Conservation (phyloP, 2,329 filamentous ascomycete species). For the Pezicula radicicola region DNA sequence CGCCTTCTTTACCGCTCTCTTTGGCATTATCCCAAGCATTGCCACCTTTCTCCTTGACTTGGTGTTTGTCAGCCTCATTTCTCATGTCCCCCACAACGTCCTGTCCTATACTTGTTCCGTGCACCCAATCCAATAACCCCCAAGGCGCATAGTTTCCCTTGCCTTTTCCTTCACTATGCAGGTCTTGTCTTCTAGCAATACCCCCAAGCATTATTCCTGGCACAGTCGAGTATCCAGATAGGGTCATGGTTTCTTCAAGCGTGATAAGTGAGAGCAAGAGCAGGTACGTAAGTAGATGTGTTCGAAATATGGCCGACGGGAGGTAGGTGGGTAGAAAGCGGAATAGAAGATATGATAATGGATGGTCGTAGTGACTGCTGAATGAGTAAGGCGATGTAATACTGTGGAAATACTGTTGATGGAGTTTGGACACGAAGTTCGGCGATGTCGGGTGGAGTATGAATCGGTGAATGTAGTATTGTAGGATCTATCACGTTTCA, state of each 20-base stretch:
- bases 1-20: constrained; percentile 30
- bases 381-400: constrained; percentile 58
- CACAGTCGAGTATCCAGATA: constrained; percentile 63
- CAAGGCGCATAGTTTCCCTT: constrained; percentile 59
- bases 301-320: constrained; percentile 60
- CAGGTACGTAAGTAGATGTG: constrained; percentile 72
- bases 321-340: constrained; percentile 65
- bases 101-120: constrained; percentile 52
- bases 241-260: constrained; percentile 62
- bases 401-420: constrained; percentile 48
- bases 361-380: constrained; percentile 65
- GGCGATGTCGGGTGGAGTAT: constrained; percentile 55
- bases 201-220: constrained; percentile 50
- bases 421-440: constrained; percentile 36
- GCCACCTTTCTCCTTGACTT: constrained; percentile 39
- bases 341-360: constrained; percentile 58
- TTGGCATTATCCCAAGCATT: constrained; percentile 31
- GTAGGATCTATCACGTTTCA: constrained; percentile 44
- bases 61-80: constrained; percentile 53
- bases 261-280: constrained; percentile 61
- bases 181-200: constrained; percentile 47
- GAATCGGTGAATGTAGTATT: constrained; percentile 73
- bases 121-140: constrained; percentile 60
- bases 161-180: constrained; percentile 55
- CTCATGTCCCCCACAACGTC: constrained; percentile 52